Evolutionary conservation across 257 asterid species (phyloP), one percentile per base, ranked within the genome.

Genomic region (Scutellaria baicalensis): DNA sequence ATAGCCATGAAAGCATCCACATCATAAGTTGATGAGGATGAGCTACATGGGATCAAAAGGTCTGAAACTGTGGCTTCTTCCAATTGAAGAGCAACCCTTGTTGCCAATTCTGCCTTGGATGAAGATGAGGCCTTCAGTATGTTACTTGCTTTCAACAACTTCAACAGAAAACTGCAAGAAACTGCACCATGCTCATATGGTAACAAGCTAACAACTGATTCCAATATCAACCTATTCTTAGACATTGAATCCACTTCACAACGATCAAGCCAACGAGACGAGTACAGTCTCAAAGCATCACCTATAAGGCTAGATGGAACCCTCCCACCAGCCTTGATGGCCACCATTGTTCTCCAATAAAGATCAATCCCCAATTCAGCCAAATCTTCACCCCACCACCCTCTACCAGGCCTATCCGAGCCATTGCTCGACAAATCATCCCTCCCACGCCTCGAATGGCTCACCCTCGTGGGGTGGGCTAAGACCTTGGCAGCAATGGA

Each of bases 351-450:
- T 72, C 99, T 84, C 96, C 96, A 91, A 39, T 93, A 93, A 51
- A 91, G 88, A 74, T 93, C 99, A n/a, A 87, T 81, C 21, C 89
- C 88, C 68, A 93, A 52, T 23, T 91, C 99, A 0, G 96, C 95
- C 58, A 93, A 59, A 48, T 93, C 96, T 18, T 91, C 96, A 48
- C 83, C 99, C 99, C 99, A 93, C 97, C 99, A 91, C 14, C 88
- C 89, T 58, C 83, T 86, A 6, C 57, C 73, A 10, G 40, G 82
- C 73, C 79, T 81, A 54, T 85, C 92, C 2, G 89, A 82, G 0
- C 90, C 95, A 50, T 77, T 82, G 69, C 90, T 83, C n/a, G 93
- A 85, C 0, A 78, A 1, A 17, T 82, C 95, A 39, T 84, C 97
- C 55, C 88, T 70, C 3, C 82, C 91, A 36, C 89, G 67, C 49